Evolutionary conservation across 75 land plant species (phyloP), one percentile per base, ranked within the genome.

Genomic region (Larix kaempferi): DNA sequence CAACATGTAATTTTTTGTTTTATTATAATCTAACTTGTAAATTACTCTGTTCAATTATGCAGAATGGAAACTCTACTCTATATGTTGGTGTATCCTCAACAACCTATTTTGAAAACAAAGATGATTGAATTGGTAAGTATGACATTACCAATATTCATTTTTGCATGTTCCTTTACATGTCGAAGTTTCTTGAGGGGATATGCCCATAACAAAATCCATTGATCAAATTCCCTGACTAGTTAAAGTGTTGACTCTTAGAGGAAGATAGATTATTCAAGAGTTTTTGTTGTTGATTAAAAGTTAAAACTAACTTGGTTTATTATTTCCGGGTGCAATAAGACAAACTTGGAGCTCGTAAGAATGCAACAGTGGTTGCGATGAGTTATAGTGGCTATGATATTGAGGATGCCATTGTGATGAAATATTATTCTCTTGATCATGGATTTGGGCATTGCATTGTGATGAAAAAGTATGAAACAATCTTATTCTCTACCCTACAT

Each of bases 311-410:
- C 14, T 2, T n/a, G 22, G 2, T 41, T 71, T 21, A 44, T 23
- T 60, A 25, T 64, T 71, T 80, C 67, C 89, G 94, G 99, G 92
- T 98, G 59, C 85, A 86, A 37, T 98, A 90, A 81, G 99, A 98
- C 76, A 98, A 98, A 84, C 94, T 98, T 82, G 99, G 99, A 35
- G 98, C 99, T 59, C 96, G 99, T 22, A 96, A 98, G 79, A 98
- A 98, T 91, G 99, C 99, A 75, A 98, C 94, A 71, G 99, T 95
- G 62, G 99, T 98, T 74, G 99, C 95, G 35, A 98, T 98, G 99
- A 98, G 99, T 78, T 98, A 95, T 74, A 98, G 98, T 90, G 99
- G 99, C 67, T 98, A 98, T 83, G 99, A 98, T 76, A 98, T 98
- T 78, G 99, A 98, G 80, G 99, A 98, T 90, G 98, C 99, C 2